phyloP scores from a whole-genome alignment of 345 rosid genomes.

The Eucalyptus erythrocorys region DNA sequence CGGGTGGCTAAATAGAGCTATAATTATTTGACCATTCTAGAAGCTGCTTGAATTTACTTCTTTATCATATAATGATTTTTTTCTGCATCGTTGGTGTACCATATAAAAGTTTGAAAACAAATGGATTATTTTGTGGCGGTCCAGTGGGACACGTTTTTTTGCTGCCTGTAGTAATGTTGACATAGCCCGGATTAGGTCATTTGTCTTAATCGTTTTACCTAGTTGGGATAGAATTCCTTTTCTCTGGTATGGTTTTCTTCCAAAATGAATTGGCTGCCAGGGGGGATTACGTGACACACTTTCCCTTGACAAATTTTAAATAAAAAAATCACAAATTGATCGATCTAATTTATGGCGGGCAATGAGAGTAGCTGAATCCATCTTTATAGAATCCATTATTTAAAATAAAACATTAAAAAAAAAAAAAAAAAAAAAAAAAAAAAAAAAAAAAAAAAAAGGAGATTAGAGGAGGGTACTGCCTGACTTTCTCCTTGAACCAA shows the following conservation, averaged over 20 bases:
- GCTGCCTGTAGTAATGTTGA: not conserved
- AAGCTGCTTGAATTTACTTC: not conserved
- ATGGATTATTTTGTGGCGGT: not conserved
- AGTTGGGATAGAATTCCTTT: not conserved
- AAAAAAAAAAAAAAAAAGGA: not conserved
- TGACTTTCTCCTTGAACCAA: not conserved
- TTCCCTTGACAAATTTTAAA: not conserved
- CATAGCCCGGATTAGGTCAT: not conserved
- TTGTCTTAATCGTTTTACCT: not conserved
- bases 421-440: too few species aligned
- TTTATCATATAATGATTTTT: not conserved
- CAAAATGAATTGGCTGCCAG: not conserved
- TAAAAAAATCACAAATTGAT: not conserved
- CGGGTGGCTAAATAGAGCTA: not conserved
- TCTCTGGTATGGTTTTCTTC: not conserved
- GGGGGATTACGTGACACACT: not conserved
- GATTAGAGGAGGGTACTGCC: not conserved
- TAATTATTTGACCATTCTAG: not conserved
- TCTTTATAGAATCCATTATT: not conserved
- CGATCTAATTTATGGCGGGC: not conserved
- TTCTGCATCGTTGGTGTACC: not conserved
- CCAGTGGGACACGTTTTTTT: not conserved
- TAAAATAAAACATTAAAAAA: not conserved
- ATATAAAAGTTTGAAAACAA: not conserved
- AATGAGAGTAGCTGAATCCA: not conserved